Evolutionary conservation across 257 asterid species (phyloP).

Genomic region (Solanum gracilifrons): DNA sequence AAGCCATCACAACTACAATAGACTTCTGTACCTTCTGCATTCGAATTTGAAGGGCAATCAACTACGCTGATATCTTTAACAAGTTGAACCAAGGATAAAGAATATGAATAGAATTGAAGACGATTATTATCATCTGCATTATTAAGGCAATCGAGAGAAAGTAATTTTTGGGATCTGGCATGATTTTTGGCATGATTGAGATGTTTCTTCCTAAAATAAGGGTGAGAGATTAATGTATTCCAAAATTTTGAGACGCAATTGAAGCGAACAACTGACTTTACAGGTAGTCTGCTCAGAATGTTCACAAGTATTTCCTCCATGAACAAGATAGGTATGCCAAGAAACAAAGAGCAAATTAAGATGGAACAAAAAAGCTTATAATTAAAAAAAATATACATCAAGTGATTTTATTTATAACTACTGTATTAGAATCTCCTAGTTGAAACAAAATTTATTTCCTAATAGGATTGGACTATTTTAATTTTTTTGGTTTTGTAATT

Average conservation of each 20-base stretch:
- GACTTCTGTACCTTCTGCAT: fast-evolving
- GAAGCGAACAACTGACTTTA: background rate
- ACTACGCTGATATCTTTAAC: background rate
- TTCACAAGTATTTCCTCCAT: background rate
- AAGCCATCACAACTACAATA: no score
- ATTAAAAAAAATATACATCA: background rate
- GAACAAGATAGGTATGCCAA: background rate
- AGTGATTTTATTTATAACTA: background rate
- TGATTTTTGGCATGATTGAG: background rate
- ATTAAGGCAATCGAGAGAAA: fast-evolving
- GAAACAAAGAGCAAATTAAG: background rate
- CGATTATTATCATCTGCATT: background rate
- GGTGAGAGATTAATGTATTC: background rate
- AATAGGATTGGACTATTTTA: background rate
- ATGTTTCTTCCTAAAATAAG: background rate
- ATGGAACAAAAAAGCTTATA: background rate
- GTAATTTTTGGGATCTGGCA: background rate
- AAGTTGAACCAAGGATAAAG: background rate
- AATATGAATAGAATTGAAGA: background rate
- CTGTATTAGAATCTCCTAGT: background rate
- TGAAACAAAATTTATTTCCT: background rate
- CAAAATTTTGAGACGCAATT: background rate
- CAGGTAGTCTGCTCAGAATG: background rate
- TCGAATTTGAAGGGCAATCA: no score
- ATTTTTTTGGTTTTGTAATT: no score